These are phyloP conservation scores for Crithidia sp. DNA, from an alignment of 208 protist genomes.

Conservation along the genomic window DNA sequence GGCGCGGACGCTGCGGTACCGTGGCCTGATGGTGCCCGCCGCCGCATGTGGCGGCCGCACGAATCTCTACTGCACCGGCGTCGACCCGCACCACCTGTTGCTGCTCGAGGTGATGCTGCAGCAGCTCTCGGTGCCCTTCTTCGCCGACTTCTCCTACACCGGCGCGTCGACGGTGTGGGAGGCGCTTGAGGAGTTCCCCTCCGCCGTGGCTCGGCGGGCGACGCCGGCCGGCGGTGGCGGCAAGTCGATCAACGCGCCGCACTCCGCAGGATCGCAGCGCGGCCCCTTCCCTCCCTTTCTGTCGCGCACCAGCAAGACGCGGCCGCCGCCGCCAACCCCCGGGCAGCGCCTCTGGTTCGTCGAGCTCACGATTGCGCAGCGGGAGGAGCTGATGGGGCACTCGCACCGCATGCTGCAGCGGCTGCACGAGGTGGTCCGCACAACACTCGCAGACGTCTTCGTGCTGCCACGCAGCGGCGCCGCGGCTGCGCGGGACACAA, in stretches of 20 bases:
- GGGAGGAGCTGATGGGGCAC: slow-evolving; percentile 19
- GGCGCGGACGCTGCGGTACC: slow-evolving; percentile 24
- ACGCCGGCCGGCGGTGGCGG: slow-evolving; percentile 8
- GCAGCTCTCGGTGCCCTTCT: slow-evolving; percentile 56
- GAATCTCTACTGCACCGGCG: slow-evolving; percentile 29
- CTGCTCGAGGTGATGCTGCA: slow-evolving; percentile 59
- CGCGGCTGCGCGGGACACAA: neutral
- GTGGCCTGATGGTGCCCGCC: slow-evolving; percentile 26
- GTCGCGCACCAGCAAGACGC: neutral
- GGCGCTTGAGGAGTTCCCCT: slow-evolving; percentile 26
- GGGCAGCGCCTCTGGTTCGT: slow-evolving; percentile 20
- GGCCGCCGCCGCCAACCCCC: slow-evolving; percentile 1
- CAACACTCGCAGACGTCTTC: slow-evolving; percentile 10
- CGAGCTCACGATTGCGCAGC: slow-evolving; percentile 20
- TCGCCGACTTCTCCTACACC: slow-evolving; percentile 59
- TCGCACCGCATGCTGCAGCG: slow-evolving; percentile 16
- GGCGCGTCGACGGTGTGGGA: slow-evolving; percentile 50
- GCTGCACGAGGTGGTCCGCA: slow-evolving; percentile 14
- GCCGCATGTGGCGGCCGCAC: neutral
- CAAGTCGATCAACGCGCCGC: neutral
- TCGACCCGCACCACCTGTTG: slow-evolving; percentile 36
- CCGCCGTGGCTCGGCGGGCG: slow-evolving; percentile 4
- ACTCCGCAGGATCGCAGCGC: neutral
- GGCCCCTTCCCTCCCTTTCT: neutral
- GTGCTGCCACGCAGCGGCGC: neutral